phyloP scores from a whole-genome alignment of 164 flowering plant species.

The Annona cherimola region DNA sequence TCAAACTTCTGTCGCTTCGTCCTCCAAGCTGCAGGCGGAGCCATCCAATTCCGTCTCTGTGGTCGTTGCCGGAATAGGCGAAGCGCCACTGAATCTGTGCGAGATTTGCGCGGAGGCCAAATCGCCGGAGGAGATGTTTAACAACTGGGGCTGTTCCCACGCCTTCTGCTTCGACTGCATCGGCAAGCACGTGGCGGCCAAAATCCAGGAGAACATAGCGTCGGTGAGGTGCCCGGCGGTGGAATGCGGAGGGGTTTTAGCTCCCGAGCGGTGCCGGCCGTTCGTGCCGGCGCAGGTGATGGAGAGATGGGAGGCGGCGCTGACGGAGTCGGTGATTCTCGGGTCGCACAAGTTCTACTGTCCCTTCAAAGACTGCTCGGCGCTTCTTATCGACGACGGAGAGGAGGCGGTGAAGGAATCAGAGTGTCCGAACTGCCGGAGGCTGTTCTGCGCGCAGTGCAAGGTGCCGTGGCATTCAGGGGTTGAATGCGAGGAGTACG shows the following conservation, averaged over 20 bases:
- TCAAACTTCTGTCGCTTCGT: background rate
- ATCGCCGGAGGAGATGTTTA: constrained; percentile 12
- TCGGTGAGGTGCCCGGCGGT: constrained; percentile 12
- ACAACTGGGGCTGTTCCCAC: constrained; percentile 12
- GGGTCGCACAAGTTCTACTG: constrained; percentile 12
- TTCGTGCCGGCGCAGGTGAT: constrained; percentile 11
- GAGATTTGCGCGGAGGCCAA: constrained; percentile 25
- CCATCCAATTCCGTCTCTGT: background rate
- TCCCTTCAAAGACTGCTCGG: constrained; percentile 22
- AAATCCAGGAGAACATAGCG: constrained; percentile 20
- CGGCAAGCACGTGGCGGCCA: constrained; percentile 10
- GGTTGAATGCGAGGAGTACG: constrained; percentile 25
- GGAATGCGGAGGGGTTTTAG: constrained; percentile 10
- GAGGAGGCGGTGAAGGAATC: constrained; percentile 4
- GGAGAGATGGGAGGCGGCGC: constrained; percentile 18
- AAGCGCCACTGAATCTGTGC: constrained; percentile 9
- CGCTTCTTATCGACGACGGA: constrained; percentile 13
- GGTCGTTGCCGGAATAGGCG: background rate
- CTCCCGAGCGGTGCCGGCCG: constrained; percentile 13
- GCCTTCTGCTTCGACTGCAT: constrained; percentile 21
- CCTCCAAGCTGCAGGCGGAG: background rate
- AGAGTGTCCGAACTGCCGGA: constrained; percentile 36
- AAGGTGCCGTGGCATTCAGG: constrained; percentile 36
- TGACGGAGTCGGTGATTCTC: constrained; percentile 20
- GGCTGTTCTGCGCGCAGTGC: constrained; percentile 40